These are phyloP conservation scores for Alternaria sp. DNA, from an alignment of 2,329 filamentous ascomycete species.

Conservation along the genomic window DNA sequence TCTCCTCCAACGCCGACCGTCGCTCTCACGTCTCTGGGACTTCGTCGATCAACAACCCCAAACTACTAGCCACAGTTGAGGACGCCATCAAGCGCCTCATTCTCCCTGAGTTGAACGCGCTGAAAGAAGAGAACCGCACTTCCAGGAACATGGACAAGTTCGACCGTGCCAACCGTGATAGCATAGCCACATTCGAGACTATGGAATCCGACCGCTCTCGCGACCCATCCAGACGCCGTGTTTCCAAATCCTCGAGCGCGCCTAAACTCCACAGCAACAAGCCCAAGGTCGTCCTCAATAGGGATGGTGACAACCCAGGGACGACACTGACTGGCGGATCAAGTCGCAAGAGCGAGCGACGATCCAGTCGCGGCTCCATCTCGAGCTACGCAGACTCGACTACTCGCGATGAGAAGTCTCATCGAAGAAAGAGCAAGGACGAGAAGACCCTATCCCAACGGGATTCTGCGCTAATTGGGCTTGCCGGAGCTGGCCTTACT, in stretches of 20 bases:
- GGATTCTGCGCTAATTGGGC: slow-evolving; percentile 63
- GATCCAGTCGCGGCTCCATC: slow-evolving; percentile 61
- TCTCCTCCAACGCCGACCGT: slow-evolving; percentile 66
- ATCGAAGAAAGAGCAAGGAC: slow-evolving; percentile 62
- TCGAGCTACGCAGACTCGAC: slow-evolving; percentile 51
- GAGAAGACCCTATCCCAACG: slow-evolving; percentile 54
- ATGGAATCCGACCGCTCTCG: slow-evolving; percentile 61
- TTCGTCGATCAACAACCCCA: slow-evolving; percentile 90
- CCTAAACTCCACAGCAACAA: slow-evolving; percentile 64
- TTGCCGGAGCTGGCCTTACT: slow-evolving; percentile 65
- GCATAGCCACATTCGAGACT: slow-evolving; percentile 61
- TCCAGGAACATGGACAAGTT: slow-evolving; percentile 75
- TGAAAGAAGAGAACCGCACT: slow-evolving; percentile 89
- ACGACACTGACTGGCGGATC: slow-evolving; percentile 65
- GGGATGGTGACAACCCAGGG: slow-evolving; percentile 66
- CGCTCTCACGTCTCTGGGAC: slow-evolving; percentile 59
- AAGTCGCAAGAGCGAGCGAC: slow-evolving; percentile 59
- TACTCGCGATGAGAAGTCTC: slow-evolving; percentile 56
- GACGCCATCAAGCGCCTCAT: slow-evolving; percentile 91
- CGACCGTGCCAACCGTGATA: slow-evolving; percentile 61
- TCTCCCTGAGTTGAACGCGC: slow-evolving; percentile 85
- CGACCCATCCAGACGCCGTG: slow-evolving; percentile 58
- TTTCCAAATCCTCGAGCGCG: slow-evolving; percentile 69
- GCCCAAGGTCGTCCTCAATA: slow-evolving; percentile 68
- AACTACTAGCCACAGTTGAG: slow-evolving; percentile 88